Conservation (phyloP, 1,284 basidiomycete species). For the Cystobasidium slooffiae region DNA sequence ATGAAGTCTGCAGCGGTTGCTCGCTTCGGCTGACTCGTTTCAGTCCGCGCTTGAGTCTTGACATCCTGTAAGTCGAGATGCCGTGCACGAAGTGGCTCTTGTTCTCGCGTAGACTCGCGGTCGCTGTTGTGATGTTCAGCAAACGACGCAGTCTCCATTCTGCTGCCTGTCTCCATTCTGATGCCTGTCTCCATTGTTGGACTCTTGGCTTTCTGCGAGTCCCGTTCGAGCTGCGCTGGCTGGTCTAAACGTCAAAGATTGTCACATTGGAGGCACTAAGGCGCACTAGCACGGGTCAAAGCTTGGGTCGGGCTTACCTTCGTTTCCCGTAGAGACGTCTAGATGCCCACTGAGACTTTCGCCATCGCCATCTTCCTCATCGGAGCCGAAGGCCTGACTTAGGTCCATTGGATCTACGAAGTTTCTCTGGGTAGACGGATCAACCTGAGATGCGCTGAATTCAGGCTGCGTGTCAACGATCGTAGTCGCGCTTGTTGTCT, state of each 20-base stretch:
- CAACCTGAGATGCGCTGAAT: neutral
- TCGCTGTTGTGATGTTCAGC: neutral
- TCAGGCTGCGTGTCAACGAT: too few species aligned
- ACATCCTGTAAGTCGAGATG: too few species aligned
- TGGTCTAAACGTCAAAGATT: neutral
- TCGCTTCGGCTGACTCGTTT: too few species aligned
- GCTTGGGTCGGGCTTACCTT: too few species aligned
- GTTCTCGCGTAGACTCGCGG: neutral
- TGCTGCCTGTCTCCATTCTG: neutral
- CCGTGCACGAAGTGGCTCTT: too few species aligned
- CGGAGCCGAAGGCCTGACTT: slow-evolving; percentile 17
- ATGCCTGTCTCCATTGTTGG: neutral
- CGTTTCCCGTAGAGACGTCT: too few species aligned
- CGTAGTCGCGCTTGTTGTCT: neutral
- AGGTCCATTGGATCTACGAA: slow-evolving; percentile 28
- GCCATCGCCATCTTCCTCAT: slow-evolving; percentile 4
- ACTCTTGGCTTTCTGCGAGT: neutral
- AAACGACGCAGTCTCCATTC: neutral
- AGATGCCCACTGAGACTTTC: neutral
- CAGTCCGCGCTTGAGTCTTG: too few species aligned
- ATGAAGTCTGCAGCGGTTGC: too few species aligned
- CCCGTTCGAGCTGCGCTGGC: neutral
- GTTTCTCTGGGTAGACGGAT: neutral
- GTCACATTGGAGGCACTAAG: neutral
- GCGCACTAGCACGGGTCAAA: neutral